Evolutionary conservation across 345 rosid genomes (phyloP), one percentile per base, ranked within the genome.

Genomic region (Turritis glabra): DNA sequence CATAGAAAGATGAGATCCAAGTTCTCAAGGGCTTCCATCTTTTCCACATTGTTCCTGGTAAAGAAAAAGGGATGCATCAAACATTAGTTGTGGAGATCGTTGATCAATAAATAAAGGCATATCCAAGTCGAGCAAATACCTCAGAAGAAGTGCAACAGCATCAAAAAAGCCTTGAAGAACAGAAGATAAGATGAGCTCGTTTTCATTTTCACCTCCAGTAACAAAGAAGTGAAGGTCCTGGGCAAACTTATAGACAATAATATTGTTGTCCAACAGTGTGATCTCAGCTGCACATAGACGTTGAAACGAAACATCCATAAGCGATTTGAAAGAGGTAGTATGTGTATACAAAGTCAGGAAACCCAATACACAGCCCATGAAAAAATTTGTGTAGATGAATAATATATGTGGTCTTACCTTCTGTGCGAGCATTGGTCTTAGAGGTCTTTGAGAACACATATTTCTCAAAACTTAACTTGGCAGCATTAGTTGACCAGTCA

Each of bases 171-270:
- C 98, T 64, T 91, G 97, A 67, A 93, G 95, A 54, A 88, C 91
- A 15, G 88, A 69, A 15, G 89, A 85, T 70, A 91, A 83, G 65
- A 94, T 65, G 44, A 91, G 95, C 77, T 94, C 97, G 67, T 94
- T 94, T 72, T 89, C 98, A 44, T 91, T 80, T 46, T 88, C 91
- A 41, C 91, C 90, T 65, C 98, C 95, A 5, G 96, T 91, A 41
- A 94, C 91, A 79, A 79, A 94, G 82, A 94, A 91, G 77, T 94
- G 97, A 65, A 91, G 91, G 74, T 91, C 97, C 77, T 94, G 97
- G 46, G 84, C 80, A 67, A 88, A 88, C 83, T 88, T 94, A 68
- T 91, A 91, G 70, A 90, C 73, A 14, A 91, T 75, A 66, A 91
- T 81, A 83, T 90, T 80, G 74, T 65, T 86, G 72, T 91, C 92